Evolutionary conservation across 2,329 filamentous ascomycete species (phyloP).

Genomic region (Claviceps sp.): DNA sequence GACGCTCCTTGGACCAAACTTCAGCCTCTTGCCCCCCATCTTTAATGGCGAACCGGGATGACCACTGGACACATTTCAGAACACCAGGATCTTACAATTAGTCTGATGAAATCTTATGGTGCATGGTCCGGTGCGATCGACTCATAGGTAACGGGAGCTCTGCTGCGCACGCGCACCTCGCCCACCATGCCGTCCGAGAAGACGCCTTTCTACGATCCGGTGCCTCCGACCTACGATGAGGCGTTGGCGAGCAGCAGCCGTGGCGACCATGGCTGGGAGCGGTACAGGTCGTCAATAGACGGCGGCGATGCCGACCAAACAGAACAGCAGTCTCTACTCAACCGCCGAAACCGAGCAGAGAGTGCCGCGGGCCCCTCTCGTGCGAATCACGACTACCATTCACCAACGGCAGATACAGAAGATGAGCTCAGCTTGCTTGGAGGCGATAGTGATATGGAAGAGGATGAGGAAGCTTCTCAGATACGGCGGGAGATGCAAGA

Average conservation of each 20-base stretch:
- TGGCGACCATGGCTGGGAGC: slow-evolving; percentile 18
- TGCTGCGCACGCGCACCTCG: not conserved
- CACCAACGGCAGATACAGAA: slow-evolving; percentile 69
- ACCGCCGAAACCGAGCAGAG: slow-evolving; percentile 28
- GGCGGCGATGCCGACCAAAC: slow-evolving; percentile 54
- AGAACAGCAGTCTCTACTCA: slow-evolving; percentile 64
- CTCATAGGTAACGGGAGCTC: not conserved
- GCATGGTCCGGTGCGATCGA: not conserved
- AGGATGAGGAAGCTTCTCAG: slow-evolving; percentile 44
- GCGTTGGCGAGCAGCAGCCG: slow-evolving; percentile 24
- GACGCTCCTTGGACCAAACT: not conserved
- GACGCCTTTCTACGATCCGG: slow-evolving; percentile 28
- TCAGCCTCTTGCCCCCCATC: not conserved
- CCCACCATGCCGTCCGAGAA: slow-evolving; percentile 25
- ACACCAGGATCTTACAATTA: not conserved
- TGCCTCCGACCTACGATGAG: slow-evolving; percentile 30
- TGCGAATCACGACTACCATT: slow-evolving; percentile 50
- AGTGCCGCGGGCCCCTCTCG: slow-evolving; percentile 26
- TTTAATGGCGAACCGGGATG: not conserved
- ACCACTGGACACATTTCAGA: not conserved
- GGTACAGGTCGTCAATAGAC: slow-evolving; percentile 24
- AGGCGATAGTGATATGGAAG: slow-evolving; percentile 29
- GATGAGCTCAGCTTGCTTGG: slow-evolving; percentile 47
- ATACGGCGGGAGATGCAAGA: slow-evolving; percentile 76
- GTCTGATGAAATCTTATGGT: not conserved